Percentiles rank a stretch among this genome's conserved stretches.
These are phyloP conservation scores for Babesia gibsoni DNA, from an alignment of 169 alveolate genomes.

Conservation along the genomic window DNA sequence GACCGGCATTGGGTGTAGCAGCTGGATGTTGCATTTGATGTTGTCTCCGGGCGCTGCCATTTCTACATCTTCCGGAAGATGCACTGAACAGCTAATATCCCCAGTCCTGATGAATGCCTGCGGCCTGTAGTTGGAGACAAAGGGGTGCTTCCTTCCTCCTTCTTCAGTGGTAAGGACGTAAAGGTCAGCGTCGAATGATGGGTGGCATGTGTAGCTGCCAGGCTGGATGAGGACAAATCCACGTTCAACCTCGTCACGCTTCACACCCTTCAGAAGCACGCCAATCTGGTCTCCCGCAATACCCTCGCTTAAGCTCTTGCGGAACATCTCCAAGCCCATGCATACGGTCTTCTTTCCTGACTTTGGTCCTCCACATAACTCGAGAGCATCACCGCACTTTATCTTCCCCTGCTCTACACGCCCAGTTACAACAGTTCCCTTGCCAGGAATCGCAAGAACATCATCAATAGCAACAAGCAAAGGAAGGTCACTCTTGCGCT, in stretches of 20 bases:
- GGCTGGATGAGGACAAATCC: slow-evolving; percentile 88
- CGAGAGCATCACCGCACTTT: slow-evolving; percentile 87
- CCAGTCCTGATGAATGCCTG: slow-evolving; percentile 94
- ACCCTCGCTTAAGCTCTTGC: slow-evolving; percentile 88
- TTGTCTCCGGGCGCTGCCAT: slow-evolving; percentile 81
- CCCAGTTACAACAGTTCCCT: slow-evolving; percentile 93
- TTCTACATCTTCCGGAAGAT: slow-evolving; percentile 80
- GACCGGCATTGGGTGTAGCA: slow-evolving; percentile 79
- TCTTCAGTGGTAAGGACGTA: slow-evolving; percentile 91
- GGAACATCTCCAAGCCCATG: slow-evolving; percentile 90
- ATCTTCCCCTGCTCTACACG: slow-evolving; percentile 91
- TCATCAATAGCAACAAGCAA: slow-evolving; percentile 87
- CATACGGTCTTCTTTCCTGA: slow-evolving; percentile 74
- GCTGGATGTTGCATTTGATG: slow-evolving; percentile 75
- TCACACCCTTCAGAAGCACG: slow-evolving; percentile 86
- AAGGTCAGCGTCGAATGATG: slow-evolving; percentile 85
- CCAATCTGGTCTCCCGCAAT: slow-evolving; percentile 96
- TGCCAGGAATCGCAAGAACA: slow-evolving; percentile 86
- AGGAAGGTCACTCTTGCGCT: slow-evolving; percentile 84
- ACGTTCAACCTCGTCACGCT: slow-evolving; percentile 84
- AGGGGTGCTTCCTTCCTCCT: slow-evolving; percentile 94
- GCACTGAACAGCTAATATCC: slow-evolving; percentile 87
- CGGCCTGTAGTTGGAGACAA: slow-evolving; percentile 91
- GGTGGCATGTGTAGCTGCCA: slow-evolving; percentile 79
- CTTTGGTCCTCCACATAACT: slow-evolving; percentile 85